Evolutionary conservation across 2,329 filamentous ascomycete species (phyloP).

Genomic region (Ophioceras dolichostomum): DNA sequence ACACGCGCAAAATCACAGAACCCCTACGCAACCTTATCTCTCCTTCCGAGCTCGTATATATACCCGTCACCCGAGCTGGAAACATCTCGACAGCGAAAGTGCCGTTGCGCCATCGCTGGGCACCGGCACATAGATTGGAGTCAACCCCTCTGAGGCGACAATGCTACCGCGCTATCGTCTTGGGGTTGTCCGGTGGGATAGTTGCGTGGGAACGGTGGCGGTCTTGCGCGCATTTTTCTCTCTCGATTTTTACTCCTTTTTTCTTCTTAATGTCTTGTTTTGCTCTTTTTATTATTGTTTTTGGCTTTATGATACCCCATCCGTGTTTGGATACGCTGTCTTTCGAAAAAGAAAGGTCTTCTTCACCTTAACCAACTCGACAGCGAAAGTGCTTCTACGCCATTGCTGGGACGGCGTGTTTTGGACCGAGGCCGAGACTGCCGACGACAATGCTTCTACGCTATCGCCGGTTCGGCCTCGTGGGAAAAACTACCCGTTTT

Average conservation of each 20-base stretch:
- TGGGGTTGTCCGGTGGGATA: constrained; percentile 3
- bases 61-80: too few relatives aligned
- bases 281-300: constrained; percentile 11
- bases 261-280: constrained; percentile 9
- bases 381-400: constrained; percentile 43
- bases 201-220: background rate
- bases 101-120: constrained; percentile 24
- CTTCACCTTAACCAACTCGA: constrained; percentile 24
- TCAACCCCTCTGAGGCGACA: constrained; percentile 15
- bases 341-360: constrained; percentile 7
- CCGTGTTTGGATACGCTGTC: constrained; percentile 40
- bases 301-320: constrained; percentile 40
- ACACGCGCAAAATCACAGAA: too few relatives aligned
- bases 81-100: constrained; percentile 20
- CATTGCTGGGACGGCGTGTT: constrained; percentile 42
- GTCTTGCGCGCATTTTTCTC: constrained; percentile 6
- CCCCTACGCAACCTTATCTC: too few relatives aligned
- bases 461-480: constrained; percentile 37
- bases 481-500: too few relatives aligned
- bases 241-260: constrained; percentile 11
- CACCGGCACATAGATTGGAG: constrained; percentile 13
- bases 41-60: too few relatives aligned
- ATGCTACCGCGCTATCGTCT: constrained; percentile 27
- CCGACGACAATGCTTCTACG: constrained; percentile 40
- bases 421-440: constrained; percentile 26